These are phyloP conservation scores for Elaeis guineensis DNA, from an alignment of 176 grass and related monocot genomes.

Conservation along the genomic window DNA sequence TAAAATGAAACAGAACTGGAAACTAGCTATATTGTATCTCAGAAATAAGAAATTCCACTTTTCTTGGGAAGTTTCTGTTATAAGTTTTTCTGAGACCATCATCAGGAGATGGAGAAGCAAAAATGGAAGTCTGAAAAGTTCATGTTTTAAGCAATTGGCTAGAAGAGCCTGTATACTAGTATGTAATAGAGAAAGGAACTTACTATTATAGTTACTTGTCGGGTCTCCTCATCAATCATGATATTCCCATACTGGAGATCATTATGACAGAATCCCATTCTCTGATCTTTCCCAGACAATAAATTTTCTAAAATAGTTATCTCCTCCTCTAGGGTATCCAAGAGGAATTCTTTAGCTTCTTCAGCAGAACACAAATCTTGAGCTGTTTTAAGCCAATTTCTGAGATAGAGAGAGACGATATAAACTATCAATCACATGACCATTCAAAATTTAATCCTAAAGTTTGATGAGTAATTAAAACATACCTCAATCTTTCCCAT, in stretches of 20 bases:
- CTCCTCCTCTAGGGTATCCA: conserved; percentile 58
- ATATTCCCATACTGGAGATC: conserved; percentile 76
- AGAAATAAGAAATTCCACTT: no score
- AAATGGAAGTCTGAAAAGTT: no score
- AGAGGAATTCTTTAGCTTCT: conserved; percentile 45
- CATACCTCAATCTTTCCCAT: conserved; percentile 70
- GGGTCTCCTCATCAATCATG: conserved; percentile 86
- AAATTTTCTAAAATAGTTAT: conserved; percentile 50
- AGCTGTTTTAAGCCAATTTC: conserved; percentile 60
- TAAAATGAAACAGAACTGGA: no score
- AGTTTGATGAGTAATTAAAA: neutral
- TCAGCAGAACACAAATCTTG: conserved; percentile 44
- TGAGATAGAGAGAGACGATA: conserved; percentile 26
- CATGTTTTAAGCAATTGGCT: no score
- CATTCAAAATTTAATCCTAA: no score
- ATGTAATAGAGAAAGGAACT: conserved; percentile 19
- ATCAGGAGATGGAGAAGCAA: no score
- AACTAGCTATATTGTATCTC: no score
- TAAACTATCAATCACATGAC: neutral
- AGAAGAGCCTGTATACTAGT: no score
- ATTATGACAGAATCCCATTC: conserved; percentile 80
- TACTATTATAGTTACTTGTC: conserved; percentile 86
- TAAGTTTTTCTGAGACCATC: no score
- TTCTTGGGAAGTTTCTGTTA: no score
- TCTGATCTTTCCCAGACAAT: conserved; percentile 31